Evolutionary conservation across 164 flowering plant species (phyloP).

Genomic region (Aristolochia fimbriata): DNA sequence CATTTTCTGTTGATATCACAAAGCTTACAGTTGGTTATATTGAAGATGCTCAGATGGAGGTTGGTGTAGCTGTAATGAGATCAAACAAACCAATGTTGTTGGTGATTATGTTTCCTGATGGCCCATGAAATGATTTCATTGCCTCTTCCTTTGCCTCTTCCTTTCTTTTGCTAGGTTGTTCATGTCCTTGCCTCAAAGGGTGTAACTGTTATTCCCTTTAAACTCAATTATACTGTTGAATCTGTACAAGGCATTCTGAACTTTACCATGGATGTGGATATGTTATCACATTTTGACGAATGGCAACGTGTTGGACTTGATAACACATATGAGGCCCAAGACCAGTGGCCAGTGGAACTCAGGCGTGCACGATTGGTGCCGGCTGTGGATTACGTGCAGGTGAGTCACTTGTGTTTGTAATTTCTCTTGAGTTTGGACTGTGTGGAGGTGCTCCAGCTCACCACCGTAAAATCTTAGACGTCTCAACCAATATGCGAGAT

Average conservation of each 20-base stretch:
- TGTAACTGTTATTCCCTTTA: slow-evolving; percentile 69
- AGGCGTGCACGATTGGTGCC: slow-evolving; percentile 73
- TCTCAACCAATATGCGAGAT: no score
- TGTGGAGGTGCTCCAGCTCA: no score
- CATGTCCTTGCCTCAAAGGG: slow-evolving; percentile 66
- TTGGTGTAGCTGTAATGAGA: slow-evolving; percentile 9
- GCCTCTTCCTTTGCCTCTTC: not conserved
- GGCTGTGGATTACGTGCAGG: slow-evolving; percentile 92
- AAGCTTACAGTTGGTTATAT: slow-evolving; percentile 87
- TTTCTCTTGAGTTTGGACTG: no score
- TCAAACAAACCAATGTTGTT: no score
- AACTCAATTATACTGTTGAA: slow-evolving; percentile 63
- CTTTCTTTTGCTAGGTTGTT: slow-evolving; percentile 50
- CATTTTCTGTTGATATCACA: slow-evolving; percentile 64
- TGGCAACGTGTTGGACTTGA: slow-evolving; percentile 76
- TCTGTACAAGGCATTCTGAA: slow-evolving; percentile 79
- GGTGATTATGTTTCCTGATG: no score
- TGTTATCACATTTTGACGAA: slow-evolving; percentile 84
- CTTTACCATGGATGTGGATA: slow-evolving; percentile 89
- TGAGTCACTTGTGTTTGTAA: slow-evolving; percentile 1
- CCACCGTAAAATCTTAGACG: no score
- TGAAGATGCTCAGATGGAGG: slow-evolving; percentile 88
- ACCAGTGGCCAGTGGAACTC: slow-evolving; percentile 84
- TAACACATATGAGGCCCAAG: slow-evolving; percentile 82
- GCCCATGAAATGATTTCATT: no score